Base-by-base conservation (phyloP, 2,329 filamentous ascomycete genomes). In the Apiospora malaysiana region DNA sequence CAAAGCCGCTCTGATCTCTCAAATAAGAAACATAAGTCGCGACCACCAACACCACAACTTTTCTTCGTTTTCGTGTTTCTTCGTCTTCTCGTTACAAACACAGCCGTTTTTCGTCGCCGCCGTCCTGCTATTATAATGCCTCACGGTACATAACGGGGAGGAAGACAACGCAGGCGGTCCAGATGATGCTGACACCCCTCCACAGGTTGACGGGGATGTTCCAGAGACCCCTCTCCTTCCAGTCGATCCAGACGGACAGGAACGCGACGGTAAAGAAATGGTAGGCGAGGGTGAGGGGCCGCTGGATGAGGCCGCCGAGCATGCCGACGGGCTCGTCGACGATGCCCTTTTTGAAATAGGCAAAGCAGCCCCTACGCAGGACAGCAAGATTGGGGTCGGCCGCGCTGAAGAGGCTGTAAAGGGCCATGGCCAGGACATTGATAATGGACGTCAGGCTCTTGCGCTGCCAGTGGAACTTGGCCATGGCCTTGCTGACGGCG, bases 221-320 rank as follows among this genome's bases (percentile, higher is more conserved):
- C 82, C 85, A 86, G 23, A 89, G 77, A 74, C 89, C 80, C 66
- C 85, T 84, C 1, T 86, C 76, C 73, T 87, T 80, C 78, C 86
- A 78, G 78, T 86, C 85, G 72, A 91, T 78, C 92, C 93, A 97
- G 74, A 98, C 94, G 37, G 92, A 91, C 74, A 97, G 88, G 75
- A 98, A 90, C 2, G 96, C 96, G 43, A 99, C 96, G 40, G 91
- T 89, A 83, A 98, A 99, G 85, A 99, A 99, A 82, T 99, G 96
- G 80, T 92, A 93, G 76, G 96, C 91, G 49, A 99, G 89, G 49
- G 94, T 88, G 68, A 91, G 81, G 0, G 96, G 96, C 69, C 91
- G 88, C 68, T 91, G 88, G 74, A 97, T 91, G 71, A 98, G 87
- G 18, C 94, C 96, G 0, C 90, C 94, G 10, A 99, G 86, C 72